Percentiles rank a stretch among this genome's conserved stretches.
Evolutionary conservation across 2,329 filamentous ascomycete species (phyloP).

Genomic region (Ascochyta pisi): DNA sequence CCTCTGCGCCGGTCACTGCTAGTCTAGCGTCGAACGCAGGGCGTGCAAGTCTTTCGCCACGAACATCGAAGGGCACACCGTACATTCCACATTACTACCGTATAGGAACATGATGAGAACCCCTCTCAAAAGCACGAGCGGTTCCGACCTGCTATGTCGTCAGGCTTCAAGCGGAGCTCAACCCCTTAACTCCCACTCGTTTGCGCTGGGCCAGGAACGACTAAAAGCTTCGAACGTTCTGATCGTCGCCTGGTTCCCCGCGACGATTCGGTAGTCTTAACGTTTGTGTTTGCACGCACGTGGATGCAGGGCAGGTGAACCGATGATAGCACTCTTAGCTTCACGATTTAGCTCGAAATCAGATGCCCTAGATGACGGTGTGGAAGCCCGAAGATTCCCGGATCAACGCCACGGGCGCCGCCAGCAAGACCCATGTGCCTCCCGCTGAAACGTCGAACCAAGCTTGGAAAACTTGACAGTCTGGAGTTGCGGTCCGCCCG

Average conservation of each 20-base stretch:
- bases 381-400: not conserved
- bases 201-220: not conserved
- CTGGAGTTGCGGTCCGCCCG: not conserved
- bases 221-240: not conserved
- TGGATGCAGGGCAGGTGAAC: constrained; percentile 8
- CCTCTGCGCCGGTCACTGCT: not conserved
- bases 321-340: constrained; percentile 5
- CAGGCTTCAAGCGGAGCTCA: not conserved
- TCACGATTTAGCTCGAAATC: not conserved
- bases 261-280: not conserved
- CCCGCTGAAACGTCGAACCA: constrained; percentile 1
- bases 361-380: not conserved
- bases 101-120: too few relatives aligned
- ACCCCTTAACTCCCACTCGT: not conserved
- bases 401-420: constrained; percentile 1
- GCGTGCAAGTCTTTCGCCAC: not conserved
- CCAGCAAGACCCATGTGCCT: not conserved
- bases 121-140: too few relatives aligned
- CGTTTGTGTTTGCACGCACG: not conserved
- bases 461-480: constrained; percentile 1
- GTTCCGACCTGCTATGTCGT: too few relatives aligned
- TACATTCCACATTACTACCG: not conserved
- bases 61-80: not conserved
- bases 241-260: not conserved
- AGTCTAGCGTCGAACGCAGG: not conserved